Evolutionary conservation across 2,329 filamentous ascomycete genomes (phyloP).

Genomic region (Venturia asperata): DNA sequence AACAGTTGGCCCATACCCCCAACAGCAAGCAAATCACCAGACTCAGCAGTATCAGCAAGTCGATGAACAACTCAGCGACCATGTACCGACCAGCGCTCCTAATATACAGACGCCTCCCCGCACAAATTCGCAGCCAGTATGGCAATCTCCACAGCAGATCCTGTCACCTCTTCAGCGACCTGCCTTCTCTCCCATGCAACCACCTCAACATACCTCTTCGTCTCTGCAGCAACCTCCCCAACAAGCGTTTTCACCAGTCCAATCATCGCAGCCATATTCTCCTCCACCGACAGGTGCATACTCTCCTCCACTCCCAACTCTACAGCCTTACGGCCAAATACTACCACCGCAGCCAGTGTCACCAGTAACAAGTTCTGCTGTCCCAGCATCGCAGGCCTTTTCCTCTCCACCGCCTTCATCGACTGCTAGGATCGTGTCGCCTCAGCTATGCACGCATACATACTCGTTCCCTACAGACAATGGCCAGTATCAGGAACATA

Average conservation of each 20-base stretch:
- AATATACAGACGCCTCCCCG: neutral
- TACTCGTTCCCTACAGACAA: neutral
- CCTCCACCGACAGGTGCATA: neutral
- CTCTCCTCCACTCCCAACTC: slow-evolving; percentile 2
- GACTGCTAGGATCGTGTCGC: neutral
- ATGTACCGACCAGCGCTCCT: neutral
- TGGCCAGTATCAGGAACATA: neutral
- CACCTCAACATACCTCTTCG: neutral
- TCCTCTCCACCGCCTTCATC: slow-evolving; percentile 7
- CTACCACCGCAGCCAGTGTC: neutral
- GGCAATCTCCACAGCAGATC: neutral
- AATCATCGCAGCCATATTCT: neutral
- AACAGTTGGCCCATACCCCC: neutral
- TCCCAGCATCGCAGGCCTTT: slow-evolving; percentile 6
- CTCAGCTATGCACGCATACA: neutral
- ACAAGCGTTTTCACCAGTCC: neutral
- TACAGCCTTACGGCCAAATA: neutral
- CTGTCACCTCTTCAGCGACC: neutral
- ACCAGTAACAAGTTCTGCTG: neutral
- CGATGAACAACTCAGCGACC: neutral
- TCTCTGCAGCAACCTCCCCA: neutral
- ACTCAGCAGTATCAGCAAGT: neutral
- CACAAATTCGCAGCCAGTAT: neutral
- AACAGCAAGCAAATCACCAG: neutral
- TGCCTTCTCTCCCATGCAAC: neutral